These are phyloP conservation scores for Silene vulgaris DNA, from an alignment of 179 eudicot species.

Conservation along the genomic window DNA sequence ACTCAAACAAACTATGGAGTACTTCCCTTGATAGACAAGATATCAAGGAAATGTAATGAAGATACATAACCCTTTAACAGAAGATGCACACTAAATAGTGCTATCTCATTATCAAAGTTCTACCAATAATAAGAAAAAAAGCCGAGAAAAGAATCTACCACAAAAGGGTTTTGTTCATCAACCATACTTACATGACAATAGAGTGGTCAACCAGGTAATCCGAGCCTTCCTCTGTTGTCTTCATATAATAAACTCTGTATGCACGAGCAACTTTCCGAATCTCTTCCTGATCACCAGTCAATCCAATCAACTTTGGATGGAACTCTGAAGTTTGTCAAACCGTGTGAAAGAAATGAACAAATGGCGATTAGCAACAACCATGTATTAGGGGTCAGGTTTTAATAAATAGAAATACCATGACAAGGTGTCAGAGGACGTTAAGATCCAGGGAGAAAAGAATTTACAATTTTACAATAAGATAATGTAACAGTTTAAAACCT, in stretches of 20 bases:
- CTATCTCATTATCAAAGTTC: background rate
- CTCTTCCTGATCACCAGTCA: slow-evolving; percentile 82
- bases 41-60: slow-evolving; percentile 6
- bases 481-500: no score
- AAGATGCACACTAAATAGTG: background rate
- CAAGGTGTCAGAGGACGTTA: background rate
- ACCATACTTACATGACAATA: slow-evolving; percentile 73
- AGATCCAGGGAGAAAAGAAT: no score
- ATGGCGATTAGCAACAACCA: background rate
- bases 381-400: background rate
- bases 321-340: slow-evolving; percentile 50
- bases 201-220: slow-evolving; percentile 98
- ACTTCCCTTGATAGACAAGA: background rate
- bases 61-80: background rate
- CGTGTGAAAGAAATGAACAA: slow-evolving; percentile 8
- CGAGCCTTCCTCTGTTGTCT: slow-evolving; percentile 86
- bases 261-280: slow-evolving; percentile 81
- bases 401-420: no score
- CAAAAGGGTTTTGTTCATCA: background rate
- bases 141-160: background rate
- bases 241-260: slow-evolving; percentile 93
- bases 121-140: background rate
- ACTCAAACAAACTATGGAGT: background rate
- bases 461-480: no score
- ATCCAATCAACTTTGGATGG: slow-evolving; percentile 81